These are phyloP conservation scores for Diaporthe batatas DNA, from an alignment of 2,329 filamentous ascomycete species.

Conservation along the genomic window DNA sequence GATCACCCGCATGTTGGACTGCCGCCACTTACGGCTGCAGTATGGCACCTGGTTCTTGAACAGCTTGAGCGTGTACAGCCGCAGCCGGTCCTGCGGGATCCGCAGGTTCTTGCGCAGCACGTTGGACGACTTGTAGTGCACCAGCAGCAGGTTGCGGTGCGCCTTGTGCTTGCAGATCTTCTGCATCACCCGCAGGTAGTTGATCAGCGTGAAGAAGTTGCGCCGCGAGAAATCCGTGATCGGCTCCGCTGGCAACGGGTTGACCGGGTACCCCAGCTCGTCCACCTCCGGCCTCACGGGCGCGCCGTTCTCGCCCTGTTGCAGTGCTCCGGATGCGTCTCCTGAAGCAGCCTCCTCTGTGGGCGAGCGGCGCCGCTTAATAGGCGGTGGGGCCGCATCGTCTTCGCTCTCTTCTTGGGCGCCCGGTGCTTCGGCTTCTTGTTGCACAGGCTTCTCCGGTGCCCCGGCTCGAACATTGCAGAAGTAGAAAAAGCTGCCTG, in stretches of 20 bases:
- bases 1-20: conserved; percentile 98
- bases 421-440: conserved; percentile 44
- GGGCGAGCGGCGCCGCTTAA: conserved; percentile 69
- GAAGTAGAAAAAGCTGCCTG: conserved; percentile 85
- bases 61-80: conserved; percentile 95
- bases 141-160: conserved; percentile 91
- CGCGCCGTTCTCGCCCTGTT: conserved; percentile 44
- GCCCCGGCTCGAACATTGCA: conserved; percentile 74
- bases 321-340: conserved; percentile 43
- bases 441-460: conserved; percentile 43
- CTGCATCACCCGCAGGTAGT: conserved; percentile 95
- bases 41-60: conserved; percentile 99
- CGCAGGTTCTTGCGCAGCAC: conserved; percentile 93
- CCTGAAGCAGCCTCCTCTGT: conserved; percentile 44
- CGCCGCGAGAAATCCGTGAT: conserved; percentile 93
- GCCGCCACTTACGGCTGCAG: conserved; percentile 97
- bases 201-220: conserved; percentile 95
- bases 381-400: conserved; percentile 88
- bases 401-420: conserved; percentile 69
- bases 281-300: conserved; percentile 75
- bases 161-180: conserved; percentile 97
- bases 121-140: conserved; percentile 94
- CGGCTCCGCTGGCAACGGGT: conserved; percentile 77
- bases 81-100: conserved; percentile 86
- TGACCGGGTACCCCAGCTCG: conserved; percentile 86